Conservation (phyloP, 2,329 filamentous ascomycete genomes). For the Sporothrix brasiliensis region DNA sequence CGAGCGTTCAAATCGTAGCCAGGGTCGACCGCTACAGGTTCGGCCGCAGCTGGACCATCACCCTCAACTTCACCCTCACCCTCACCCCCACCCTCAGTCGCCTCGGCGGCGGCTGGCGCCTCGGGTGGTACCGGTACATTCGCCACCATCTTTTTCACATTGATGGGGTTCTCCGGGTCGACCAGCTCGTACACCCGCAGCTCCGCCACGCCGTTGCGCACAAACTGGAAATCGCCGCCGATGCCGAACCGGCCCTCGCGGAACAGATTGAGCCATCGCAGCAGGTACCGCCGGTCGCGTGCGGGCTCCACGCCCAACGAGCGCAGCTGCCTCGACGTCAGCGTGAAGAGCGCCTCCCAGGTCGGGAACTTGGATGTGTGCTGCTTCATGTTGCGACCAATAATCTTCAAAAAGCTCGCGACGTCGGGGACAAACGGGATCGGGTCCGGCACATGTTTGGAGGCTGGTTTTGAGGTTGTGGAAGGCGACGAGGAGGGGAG, state of each 20-base stretch:
- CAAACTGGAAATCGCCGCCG: slow-evolving; percentile 78
- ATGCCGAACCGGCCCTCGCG: slow-evolving; percentile 74
- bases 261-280: slow-evolving; percentile 87
- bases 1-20: slow-evolving; percentile 13
- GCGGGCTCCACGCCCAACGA: slow-evolving; percentile 86
- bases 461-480: neutral
- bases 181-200: slow-evolving; percentile 52
- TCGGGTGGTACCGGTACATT: slow-evolving; percentile 50
- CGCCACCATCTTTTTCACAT: slow-evolving; percentile 57
- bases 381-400: slow-evolving; percentile 81
- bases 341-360: slow-evolving; percentile 87
- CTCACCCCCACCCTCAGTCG: neutral
- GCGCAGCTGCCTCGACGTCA: slow-evolving; percentile 75
- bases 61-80: neutral
- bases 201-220: slow-evolving; percentile 59
- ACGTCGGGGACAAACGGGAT: slow-evolving; percentile 87
- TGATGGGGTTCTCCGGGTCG: slow-evolving; percentile 42
- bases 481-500: neutral
- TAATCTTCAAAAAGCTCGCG: slow-evolving; percentile 82
- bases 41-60: slow-evolving; percentile 40
- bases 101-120: neutral
- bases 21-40: slow-evolving; percentile 1
- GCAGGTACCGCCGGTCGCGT: slow-evolving; percentile 77
- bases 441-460: slow-evolving; percentile 59
- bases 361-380: slow-evolving; percentile 85